A percentile compares a stretch with the other conserved stretches of the same genome.
Evolutionary conservation across 2,329 filamentous ascomycete genomes (phyloP).

Genomic region (Colletotrichum chlorophyti): DNA sequence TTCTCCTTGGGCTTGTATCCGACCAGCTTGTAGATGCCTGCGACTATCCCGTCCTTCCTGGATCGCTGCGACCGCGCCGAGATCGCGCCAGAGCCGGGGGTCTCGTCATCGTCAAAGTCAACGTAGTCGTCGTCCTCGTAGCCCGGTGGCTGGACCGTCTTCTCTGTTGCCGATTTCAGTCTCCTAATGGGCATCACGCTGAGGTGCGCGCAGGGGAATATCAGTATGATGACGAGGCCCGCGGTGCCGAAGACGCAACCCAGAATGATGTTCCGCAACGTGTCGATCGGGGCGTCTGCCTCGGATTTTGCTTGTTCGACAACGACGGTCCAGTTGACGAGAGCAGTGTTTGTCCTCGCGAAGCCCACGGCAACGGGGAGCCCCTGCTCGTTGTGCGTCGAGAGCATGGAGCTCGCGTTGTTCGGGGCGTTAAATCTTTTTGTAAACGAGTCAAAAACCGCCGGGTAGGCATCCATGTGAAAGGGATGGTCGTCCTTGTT

Average conservation of each 20-base stretch:
- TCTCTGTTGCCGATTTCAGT: constrained; percentile 76
- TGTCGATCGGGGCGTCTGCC: constrained; percentile 77
- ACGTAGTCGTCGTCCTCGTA: constrained; percentile 55
- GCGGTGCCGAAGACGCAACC: constrained; percentile 86
- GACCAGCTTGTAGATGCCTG: constrained; percentile 24
- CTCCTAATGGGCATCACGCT: constrained; percentile 81
- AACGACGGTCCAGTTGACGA: constrained; percentile 84
- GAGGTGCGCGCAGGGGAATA: constrained; percentile 81
- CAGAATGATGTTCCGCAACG: constrained; percentile 80
- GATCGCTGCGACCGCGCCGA: constrained; percentile 48
- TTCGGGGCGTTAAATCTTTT: constrained; percentile 58
- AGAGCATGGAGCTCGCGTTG: constrained; percentile 73
- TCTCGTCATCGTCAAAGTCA: constrained; percentile 54
- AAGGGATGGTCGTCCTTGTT: constrained; percentile 58
- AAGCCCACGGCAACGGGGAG: constrained; percentile 79
- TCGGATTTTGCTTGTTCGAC: constrained; percentile 79
- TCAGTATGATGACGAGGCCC: constrained; percentile 73
- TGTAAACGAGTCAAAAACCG: constrained; percentile 66
- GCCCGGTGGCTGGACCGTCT: constrained; percentile 71
- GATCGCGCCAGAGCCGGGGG: constrained; percentile 47
- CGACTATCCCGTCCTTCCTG: constrained; percentile 41
- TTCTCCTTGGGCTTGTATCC: constrained; percentile 33
- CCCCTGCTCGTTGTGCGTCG: constrained; percentile 76
- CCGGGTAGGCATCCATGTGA: constrained; percentile 65
- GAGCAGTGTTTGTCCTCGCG: constrained; percentile 68